These are phyloP conservation scores for Saturnispora saitoi DNA, from an alignment of 805 yeast genomes.

Conservation along the genomic window DNA sequence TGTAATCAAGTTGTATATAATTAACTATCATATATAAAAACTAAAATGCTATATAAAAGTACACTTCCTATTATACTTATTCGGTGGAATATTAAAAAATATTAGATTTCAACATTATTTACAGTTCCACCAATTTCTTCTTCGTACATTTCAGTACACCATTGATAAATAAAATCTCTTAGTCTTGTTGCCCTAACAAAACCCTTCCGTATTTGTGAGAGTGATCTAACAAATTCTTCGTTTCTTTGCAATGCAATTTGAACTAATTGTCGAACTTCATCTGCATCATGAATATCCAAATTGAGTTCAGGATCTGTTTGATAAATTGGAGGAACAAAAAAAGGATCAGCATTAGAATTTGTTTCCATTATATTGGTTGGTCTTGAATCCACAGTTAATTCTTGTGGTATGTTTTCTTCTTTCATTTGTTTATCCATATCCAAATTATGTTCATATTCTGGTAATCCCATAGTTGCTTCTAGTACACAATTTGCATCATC, in stretches of 20 bases:
- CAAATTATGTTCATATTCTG: constrained; percentile 61
- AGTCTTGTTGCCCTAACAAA: constrained; percentile 71
- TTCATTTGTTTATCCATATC: constrained; percentile 23
- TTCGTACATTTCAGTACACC: constrained; percentile 84
- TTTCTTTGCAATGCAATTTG: constrained; percentile 76
- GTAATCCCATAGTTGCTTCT: constrained; percentile 57
- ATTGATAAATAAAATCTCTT: constrained; percentile 57
- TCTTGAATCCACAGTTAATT: constrained; percentile 15
- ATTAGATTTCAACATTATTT: neutral
- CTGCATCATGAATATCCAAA: constrained; percentile 47
- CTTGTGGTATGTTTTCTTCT: constrained; percentile 16
- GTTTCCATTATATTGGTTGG: constrained; percentile 10
- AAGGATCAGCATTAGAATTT: constrained; percentile 38
- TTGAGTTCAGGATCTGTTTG: constrained; percentile 37
- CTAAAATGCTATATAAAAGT: neutral
- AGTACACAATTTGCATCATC: constrained; percentile 69
- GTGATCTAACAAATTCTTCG: constrained; percentile 77
- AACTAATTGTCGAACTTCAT: constrained; percentile 61
- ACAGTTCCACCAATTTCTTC: constrained; percentile 22
- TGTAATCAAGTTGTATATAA: no score
- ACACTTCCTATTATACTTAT: neutral
- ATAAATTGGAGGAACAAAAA: constrained; percentile 54
- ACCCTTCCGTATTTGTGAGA: constrained; percentile 66
- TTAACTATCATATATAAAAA: neutral
- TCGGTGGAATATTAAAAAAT: neutral